Percentiles rank a stretch among this genome's conserved stretches.
phyloP scores from a whole-genome alignment of 352 stramenopile species.

The Phytophthora foliorum region DNA sequence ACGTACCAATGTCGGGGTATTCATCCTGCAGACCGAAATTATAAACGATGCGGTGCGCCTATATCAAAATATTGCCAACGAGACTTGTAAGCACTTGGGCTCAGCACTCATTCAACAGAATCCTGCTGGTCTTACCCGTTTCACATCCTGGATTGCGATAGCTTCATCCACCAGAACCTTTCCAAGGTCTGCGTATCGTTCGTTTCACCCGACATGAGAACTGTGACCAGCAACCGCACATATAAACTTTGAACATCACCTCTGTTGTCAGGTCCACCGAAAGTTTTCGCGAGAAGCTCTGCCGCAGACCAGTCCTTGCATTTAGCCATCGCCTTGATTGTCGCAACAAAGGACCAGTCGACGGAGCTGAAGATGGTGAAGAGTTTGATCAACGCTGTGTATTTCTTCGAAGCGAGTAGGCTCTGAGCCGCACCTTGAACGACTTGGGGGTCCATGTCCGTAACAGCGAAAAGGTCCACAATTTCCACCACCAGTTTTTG shows the following conservation, averaged over 20 bases:
- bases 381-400: slow-evolving; percentile 63
- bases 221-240: background rate
- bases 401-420: slow-evolving; percentile 51
- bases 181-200: slow-evolving; percentile 39
- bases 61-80: background rate
- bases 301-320: slow-evolving; percentile 73
- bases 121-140: slow-evolving; percentile 45
- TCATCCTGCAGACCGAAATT: slow-evolving; percentile 61
- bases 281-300: slow-evolving; percentile 57
- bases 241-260: slow-evolving; percentile 7
- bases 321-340: slow-evolving; percentile 52
- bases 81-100: background rate
- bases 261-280: slow-evolving; percentile 35
- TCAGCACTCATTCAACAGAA: background rate
- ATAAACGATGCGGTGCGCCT: slow-evolving; percentile 73
- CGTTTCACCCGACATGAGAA: background rate
- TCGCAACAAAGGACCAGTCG: slow-evolving; percentile 51
- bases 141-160: slow-evolving; percentile 67
- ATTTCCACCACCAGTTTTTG: slow-evolving; percentile 71
- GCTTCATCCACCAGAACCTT: slow-evolving; percentile 64
- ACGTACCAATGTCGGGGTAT: slow-evolving; percentile 69
- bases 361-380: slow-evolving; percentile 43
- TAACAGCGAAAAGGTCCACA: slow-evolving; percentile 59
- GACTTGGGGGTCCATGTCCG: slow-evolving; percentile 22
- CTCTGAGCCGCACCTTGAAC: slow-evolving; percentile 31